A percentile compares a stretch with the other conserved stretches of the same genome.
phyloP scores from a whole-genome alignment of 805 yeast species.

The Schwanniomyces sp. region DNA sequence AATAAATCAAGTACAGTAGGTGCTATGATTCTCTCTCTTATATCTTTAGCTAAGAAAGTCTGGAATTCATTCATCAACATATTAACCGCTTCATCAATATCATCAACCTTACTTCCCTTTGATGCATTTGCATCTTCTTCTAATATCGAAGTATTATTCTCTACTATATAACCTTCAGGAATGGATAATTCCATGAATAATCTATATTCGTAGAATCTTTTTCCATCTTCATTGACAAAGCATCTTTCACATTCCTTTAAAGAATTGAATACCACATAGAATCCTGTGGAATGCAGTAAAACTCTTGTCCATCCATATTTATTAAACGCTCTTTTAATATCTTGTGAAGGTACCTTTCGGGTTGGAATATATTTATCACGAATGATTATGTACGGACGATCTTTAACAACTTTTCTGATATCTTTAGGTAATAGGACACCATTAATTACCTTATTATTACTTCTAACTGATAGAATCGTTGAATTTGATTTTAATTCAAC shows the following conservation, averaged over 20 bases:
- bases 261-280: conserved; percentile 67
- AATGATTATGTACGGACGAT: conserved; percentile 59
- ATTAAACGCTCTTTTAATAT: conserved; percentile 57
- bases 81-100: conserved; percentile 58
- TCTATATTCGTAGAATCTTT: conserved; percentile 44
- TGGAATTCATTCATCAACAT: conserved; percentile 64
- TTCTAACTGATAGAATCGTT: conserved; percentile 32
- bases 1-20: conserved; percentile 64
- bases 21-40: conserved; percentile 70
- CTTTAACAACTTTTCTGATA: conserved; percentile 48
- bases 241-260: conserved; percentile 59
- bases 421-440: conserved; percentile 49
- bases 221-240: conserved; percentile 61
- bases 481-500: conserved; percentile 27
- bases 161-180: conserved; percentile 38
- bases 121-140: conserved; percentile 8
- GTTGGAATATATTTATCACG: conserved; percentile 51
- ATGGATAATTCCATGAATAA: conserved; percentile 60
- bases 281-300: conserved; percentile 62
- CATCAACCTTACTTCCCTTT: conserved; percentile 22
- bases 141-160: not conserved
- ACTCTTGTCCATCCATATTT: conserved; percentile 68
- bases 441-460: conserved; percentile 27
- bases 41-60: conserved; percentile 63
- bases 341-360: conserved; percentile 48